Conservation (phyloP, 805 yeast genomes). For the Deakozyma indianensis region DNA sequence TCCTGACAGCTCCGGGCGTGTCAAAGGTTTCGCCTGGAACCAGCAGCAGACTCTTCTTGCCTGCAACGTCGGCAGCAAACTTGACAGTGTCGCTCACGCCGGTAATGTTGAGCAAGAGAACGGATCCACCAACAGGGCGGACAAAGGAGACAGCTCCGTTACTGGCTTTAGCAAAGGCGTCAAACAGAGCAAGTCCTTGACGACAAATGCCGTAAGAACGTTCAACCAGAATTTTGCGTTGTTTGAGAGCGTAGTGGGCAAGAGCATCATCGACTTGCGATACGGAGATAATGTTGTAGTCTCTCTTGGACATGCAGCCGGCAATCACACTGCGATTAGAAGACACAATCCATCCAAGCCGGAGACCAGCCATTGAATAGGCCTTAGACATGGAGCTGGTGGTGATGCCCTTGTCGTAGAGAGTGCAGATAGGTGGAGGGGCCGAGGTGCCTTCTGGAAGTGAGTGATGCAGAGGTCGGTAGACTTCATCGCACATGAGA, state of each 20-base stretch:
- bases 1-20: conserved; percentile 28
- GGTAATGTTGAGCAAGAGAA: conserved; percentile 28
- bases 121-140: conserved; percentile 35
- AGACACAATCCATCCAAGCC: conserved; percentile 39
- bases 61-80: conserved; percentile 26
- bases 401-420: conserved; percentile 30
- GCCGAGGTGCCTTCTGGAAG: conserved; percentile 9
- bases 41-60: conserved; percentile 21
- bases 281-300: conserved; percentile 37
- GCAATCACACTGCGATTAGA: conserved; percentile 20
- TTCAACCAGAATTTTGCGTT: conserved; percentile 23
- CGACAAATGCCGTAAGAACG: conserved; percentile 28
- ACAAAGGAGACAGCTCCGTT: conserved; percentile 26
- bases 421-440: conserved; percentile 29
- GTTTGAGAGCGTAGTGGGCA: conserved; percentile 29
- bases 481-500: conserved; percentile 38
- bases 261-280: conserved; percentile 32
- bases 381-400: conserved; percentile 43
- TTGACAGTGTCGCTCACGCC: conserved; percentile 19
- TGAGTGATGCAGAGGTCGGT: conserved; percentile 36
- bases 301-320: conserved; percentile 28
- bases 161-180: conserved; percentile 20
- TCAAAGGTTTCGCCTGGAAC: conserved; percentile 39
- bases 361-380: conserved; percentile 36
- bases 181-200: conserved; percentile 24